These are phyloP conservation scores for Glycyrrhiza uralensis DNA, from an alignment of 306 rosid genomes.

Conservation along the genomic window DNA sequence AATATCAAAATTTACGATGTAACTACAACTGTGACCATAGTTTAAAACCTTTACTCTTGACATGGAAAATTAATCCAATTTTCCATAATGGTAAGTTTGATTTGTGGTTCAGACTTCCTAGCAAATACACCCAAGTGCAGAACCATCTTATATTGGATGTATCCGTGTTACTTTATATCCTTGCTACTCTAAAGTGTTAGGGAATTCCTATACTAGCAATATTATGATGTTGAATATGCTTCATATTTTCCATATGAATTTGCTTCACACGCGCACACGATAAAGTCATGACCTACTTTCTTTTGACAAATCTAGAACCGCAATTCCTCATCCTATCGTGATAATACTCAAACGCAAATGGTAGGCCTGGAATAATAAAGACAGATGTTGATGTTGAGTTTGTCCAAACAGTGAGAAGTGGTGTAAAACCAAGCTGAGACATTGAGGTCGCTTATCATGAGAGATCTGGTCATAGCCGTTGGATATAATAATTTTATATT, in stretches of 20 bases:
- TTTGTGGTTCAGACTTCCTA: not conserved
- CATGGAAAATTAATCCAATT: not conserved
- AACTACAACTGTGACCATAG: no score
- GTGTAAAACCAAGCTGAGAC: not conserved
- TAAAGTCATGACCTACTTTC: slow-evolving; percentile 28
- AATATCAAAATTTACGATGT: no score
- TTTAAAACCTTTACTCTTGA: no score
- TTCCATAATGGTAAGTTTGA: not conserved
- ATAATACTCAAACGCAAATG: slow-evolving; percentile 12
- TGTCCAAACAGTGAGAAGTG: not conserved
- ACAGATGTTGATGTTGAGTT: slow-evolving; percentile 14
- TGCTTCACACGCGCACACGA: not conserved
- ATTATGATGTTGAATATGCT: not conserved
- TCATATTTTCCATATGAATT: not conserved
- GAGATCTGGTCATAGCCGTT: no score
- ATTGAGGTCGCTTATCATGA: no score
- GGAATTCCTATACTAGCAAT: slow-evolving; percentile 1
- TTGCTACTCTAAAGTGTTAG: slow-evolving; percentile 1
- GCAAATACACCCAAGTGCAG: not conserved
- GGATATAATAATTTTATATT: no score
- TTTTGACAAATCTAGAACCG: slow-evolving; percentile 24
- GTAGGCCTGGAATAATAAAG: slow-evolving; percentile 18
- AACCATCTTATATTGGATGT: not conserved
- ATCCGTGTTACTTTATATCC: not conserved
- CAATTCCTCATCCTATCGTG: not conserved